Conservation (phyloP, 2,329 filamentous ascomycete species). For the Penicillium sumatraense region DNA sequence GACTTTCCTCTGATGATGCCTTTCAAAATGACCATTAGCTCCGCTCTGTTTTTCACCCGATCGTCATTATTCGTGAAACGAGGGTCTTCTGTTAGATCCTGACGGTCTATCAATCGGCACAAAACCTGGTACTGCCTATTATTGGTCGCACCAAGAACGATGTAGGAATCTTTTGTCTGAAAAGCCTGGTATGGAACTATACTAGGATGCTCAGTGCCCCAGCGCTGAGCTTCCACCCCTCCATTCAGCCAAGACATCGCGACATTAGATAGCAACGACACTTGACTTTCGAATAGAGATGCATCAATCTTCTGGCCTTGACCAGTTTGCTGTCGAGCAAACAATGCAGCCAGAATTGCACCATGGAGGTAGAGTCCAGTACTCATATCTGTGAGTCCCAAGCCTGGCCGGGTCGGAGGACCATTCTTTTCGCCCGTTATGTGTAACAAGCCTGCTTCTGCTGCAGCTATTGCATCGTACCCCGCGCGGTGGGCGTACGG, state of each 20-base stretch:
- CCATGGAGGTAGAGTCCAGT: conserved; percentile 53
- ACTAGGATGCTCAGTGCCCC: conserved; percentile 53
- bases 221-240: conserved; percentile 47
- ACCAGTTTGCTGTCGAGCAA: conserved; percentile 43
- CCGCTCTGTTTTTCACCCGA: conserved; percentile 59
- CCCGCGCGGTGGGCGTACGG: conserved; percentile 50
- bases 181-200: conserved; percentile 58
- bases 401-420: conserved; percentile 46
- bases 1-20: conserved; percentile 40
- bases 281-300: conserved; percentile 50
- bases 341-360: conserved; percentile 49
- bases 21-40: conserved; percentile 43
- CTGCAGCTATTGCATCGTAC: conserved; percentile 53
- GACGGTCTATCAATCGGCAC: conserved; percentile 62
- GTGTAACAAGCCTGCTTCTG: conserved; percentile 50
- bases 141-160: conserved; percentile 74
- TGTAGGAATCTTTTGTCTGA: conserved; percentile 70
- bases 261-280: conserved; percentile 50
- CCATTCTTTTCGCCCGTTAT: conserved; percentile 49
- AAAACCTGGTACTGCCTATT: conserved; percentile 70
- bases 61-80: conserved; percentile 66
- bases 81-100: conserved; percentile 64
- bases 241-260: conserved; percentile 47
- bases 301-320: conserved; percentile 50
- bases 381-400: conserved; percentile 51